These are phyloP conservation scores for Oligophagozyma castellii DNA, from an alignment of 1,139 yeast genomes.

Conservation along the genomic window DNA sequence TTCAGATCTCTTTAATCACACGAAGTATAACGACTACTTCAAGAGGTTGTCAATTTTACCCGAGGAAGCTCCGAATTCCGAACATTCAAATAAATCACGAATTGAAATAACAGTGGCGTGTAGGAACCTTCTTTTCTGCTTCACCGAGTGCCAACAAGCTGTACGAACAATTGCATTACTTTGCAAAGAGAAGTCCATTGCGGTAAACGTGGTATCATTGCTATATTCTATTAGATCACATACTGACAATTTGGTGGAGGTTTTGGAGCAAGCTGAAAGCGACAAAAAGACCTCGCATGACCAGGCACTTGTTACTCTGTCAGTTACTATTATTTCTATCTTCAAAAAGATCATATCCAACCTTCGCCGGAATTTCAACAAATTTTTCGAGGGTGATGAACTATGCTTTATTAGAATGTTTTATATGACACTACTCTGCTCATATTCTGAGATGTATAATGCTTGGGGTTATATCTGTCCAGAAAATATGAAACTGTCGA, in stretches of 20 bases:
- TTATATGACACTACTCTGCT: constrained; percentile 55
- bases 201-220: constrained; percentile 43
- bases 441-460: constrained; percentile 62
- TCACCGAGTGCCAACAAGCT: constrained; percentile 60
- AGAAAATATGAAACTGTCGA: constrained; percentile 3
- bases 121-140: constrained; percentile 42
- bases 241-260: constrained; percentile 46
- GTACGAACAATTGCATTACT: constrained; percentile 54
- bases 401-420: constrained; percentile 60
- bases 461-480: constrained; percentile 50
- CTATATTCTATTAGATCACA: constrained; percentile 44
- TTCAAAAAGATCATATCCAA: constrained; percentile 40
- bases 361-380: constrained; percentile 33
- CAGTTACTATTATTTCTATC: constrained; percentile 27
- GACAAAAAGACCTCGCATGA: constrained; percentile 22
- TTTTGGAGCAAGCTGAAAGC: constrained; percentile 43
- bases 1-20: constrained; percentile 18
- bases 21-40: constrained; percentile 53
- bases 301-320: constrained; percentile 25
- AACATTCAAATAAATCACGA: constrained; percentile 14
- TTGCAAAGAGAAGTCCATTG: constrained; percentile 49
- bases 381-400: constrained; percentile 45
- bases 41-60: constrained; percentile 57
- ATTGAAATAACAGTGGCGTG: constrained; percentile 34
- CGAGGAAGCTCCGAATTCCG: constrained; percentile 28